Evolutionary conservation across 192 early-diverging fungal species (phyloP).

Genomic region (Gonapodya prolifera): DNA sequence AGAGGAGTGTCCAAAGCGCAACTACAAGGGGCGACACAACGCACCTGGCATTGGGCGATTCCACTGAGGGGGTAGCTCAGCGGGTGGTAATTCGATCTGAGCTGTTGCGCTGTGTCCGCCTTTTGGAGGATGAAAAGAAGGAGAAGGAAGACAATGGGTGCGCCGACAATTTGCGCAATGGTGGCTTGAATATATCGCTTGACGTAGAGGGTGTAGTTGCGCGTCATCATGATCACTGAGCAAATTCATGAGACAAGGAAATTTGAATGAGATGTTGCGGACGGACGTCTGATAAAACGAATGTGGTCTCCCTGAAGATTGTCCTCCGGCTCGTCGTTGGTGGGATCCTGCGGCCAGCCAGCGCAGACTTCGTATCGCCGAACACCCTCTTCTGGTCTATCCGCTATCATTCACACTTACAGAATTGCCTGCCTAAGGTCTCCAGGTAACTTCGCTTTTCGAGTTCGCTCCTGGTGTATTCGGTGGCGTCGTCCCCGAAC

Average conservation of each 20-base stretch:
- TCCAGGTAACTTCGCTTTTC: not conserved
- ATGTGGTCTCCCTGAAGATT: no score
- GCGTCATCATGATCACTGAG: not conserved
- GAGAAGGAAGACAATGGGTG: slow-evolving; percentile 43
- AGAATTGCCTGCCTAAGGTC: not conserved
- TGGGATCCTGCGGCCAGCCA: no score
- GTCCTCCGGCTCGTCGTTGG: no score
- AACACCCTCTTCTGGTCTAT: no score
- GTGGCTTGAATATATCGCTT: not conserved
- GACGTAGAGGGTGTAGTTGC: slow-evolving; percentile 5
- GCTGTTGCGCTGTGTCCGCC: slow-evolving; percentile 17
- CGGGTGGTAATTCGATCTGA: slow-evolving; percentile 18
- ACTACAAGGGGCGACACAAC: no score
- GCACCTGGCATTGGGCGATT: slow-evolving; percentile 18
- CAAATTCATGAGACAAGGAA: no score
- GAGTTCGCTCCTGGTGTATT: not conserved
- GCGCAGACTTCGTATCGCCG: no score
- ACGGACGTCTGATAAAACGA: no score
- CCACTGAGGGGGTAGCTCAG: slow-evolving; percentile 23
- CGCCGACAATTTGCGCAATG: not conserved
- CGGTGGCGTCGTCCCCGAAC: not conserved
- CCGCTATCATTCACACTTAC: not conserved
- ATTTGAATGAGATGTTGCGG: no score
- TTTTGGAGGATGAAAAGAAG: slow-evolving; percentile 47
- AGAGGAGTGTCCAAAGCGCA: no score